Evolutionary conservation across 352 stramenopile species (phyloP).

Genomic region (Phytophthora rubi): DNA sequence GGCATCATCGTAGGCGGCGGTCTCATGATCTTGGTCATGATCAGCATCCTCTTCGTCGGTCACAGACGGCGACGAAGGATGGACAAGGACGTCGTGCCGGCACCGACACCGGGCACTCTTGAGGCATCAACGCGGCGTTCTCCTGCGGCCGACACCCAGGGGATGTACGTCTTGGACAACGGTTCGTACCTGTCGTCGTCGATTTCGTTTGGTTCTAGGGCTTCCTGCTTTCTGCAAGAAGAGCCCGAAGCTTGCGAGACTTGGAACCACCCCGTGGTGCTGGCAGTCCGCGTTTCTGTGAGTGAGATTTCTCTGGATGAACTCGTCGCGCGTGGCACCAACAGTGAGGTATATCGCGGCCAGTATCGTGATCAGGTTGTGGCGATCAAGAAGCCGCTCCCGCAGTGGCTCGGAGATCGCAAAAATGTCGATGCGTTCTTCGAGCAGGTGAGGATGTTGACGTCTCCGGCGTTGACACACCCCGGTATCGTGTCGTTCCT

Average conservation of each 20-base stretch:
- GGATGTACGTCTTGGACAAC: conserved; percentile 30
- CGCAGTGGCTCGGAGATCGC: conserved; percentile 46
- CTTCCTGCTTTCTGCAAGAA: conserved; percentile 20
- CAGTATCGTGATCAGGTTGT: conserved; percentile 47
- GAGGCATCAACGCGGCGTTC: conserved; percentile 21
- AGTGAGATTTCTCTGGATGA: conserved; percentile 35
- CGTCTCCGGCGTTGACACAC: conserved; percentile 50
- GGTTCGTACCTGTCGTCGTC: conserved; percentile 23
- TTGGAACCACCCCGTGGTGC: conserved; percentile 36
- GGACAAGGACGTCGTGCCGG: conserved; percentile 14
- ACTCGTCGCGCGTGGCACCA: conserved; percentile 42
- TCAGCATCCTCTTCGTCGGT: conserved; percentile 31
- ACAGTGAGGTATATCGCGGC: conserved; percentile 68
- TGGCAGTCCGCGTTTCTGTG: conserved; percentile 27
- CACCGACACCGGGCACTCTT: conserved; percentile 19
- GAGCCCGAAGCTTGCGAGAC: conserved; percentile 23
- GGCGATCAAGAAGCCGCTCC: conserved; percentile 67
- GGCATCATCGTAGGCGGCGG: conserved; percentile 30
- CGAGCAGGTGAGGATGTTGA: conserved; percentile 45
- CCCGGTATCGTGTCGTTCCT: conserved; percentile 52
- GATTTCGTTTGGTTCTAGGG: conserved; percentile 30
- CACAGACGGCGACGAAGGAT: conserved; percentile 27
- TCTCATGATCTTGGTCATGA: conserved; percentile 26
- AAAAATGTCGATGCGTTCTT: conserved; percentile 56
- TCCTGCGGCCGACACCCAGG: conserved; percentile 7